Conservation (phyloP, 352 stramenopile genomes). For the Globisporangium orthogonon region DNA sequence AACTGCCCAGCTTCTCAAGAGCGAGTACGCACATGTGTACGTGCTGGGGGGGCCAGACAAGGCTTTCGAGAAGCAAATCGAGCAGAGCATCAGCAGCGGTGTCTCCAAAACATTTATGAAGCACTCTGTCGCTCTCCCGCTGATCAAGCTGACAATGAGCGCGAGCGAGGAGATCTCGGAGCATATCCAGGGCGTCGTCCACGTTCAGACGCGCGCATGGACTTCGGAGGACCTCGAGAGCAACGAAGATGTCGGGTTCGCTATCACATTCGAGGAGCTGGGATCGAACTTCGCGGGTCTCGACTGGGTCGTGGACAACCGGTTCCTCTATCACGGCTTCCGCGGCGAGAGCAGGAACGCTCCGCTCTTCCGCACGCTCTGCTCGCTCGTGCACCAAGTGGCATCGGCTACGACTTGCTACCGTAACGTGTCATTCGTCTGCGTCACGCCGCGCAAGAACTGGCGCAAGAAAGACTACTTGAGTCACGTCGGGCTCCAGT, state of each 20-base stretch:
- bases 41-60: slow-evolving; percentile 12
- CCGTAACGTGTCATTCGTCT: slow-evolving; percentile 20
- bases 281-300: slow-evolving; percentile 13
- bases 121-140: slow-evolving; percentile 1
- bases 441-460: slow-evolving; percentile 47
- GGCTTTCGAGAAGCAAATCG: not conserved
- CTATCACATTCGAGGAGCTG: slow-evolving; percentile 11
- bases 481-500: slow-evolving; percentile 24
- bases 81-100: not conserved
- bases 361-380: slow-evolving; percentile 33
- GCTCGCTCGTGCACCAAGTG: slow-evolving; percentile 25
- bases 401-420: slow-evolving; percentile 9
- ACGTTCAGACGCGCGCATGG: slow-evolving; percentile 1
- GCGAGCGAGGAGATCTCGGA: not conserved
- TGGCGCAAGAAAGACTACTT: slow-evolving; percentile 63
- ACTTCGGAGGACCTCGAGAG: not conserved
- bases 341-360: slow-evolving; percentile 38
- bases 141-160: slow-evolving; percentile 1
- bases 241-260: slow-evolving; percentile 7
- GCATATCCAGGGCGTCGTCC: slow-evolving; percentile 1
- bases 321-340: slow-evolving; percentile 42
- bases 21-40: slow-evolving; percentile 27
- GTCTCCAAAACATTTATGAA: not conserved
- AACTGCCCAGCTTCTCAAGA: slow-evolving; percentile 17
- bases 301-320: slow-evolving; percentile 40